phyloP scores from a whole-genome alignment of 371 early-diverging fungal genomes.

The Zopfochytrium polystomum region DNA sequence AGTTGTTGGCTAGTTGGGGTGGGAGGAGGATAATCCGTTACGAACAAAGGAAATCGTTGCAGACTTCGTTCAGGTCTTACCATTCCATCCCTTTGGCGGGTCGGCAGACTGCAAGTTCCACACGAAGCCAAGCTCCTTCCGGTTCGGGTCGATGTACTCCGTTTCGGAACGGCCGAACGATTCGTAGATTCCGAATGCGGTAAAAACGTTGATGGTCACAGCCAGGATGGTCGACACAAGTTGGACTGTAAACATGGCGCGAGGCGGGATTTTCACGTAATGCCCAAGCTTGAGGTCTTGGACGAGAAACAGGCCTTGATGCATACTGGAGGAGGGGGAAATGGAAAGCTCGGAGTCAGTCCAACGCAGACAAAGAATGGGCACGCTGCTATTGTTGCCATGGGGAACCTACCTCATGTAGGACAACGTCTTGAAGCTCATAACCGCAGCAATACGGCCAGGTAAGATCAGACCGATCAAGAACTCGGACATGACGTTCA shows the following conservation, averaged over 20 bases:
- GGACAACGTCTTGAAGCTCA: conserved; percentile 26
- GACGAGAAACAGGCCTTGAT: conserved; percentile 32
- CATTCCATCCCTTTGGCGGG: conserved; percentile 17
- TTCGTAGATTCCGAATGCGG: conserved; percentile 7
- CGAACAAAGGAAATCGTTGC: no score
- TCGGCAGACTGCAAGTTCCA: conserved; percentile 9
- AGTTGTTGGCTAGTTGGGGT: no score
- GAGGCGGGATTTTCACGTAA: conserved; percentile 54
- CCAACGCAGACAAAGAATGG: no score
- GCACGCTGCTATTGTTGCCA: no score
- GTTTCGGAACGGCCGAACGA: not conserved
- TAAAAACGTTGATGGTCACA: not conserved
- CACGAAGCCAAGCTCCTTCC: not conserved
- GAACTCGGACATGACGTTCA: no score
- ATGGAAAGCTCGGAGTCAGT: conserved; percentile 13
- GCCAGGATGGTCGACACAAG: conserved; percentile 4
- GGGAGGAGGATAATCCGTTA: no score
- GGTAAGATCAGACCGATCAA: conserved; percentile 42
- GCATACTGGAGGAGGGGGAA: conserved; percentile 22
- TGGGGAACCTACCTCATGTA: no score
- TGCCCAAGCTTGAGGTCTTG: conserved; percentile 55
- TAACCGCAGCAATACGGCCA: conserved; percentile 44
- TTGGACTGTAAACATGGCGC: conserved; percentile 41
- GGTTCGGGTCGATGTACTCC: not conserved
- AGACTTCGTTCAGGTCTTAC: no score